Conservation (phyloP, 2,329 filamentous ascomycete species). For the Trichoderma arundinaceum region DNA sequence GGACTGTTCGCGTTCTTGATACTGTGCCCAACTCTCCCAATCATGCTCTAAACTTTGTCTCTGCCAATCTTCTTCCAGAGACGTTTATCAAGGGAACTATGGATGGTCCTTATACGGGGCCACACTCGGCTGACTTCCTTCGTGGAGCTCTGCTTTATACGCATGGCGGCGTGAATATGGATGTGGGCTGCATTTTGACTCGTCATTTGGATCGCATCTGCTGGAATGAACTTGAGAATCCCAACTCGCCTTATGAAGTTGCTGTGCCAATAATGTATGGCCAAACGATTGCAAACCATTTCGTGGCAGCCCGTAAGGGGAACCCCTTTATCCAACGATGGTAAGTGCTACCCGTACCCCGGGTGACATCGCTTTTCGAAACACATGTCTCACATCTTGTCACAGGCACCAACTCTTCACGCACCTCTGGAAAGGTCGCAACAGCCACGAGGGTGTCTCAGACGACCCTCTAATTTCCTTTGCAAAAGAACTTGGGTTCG, state of each 20-base stretch:
- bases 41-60: slow-evolving; percentile 45
- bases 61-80: slow-evolving; percentile 45
- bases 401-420: slow-evolving; percentile 47
- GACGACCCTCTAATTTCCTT: slow-evolving; percentile 39
- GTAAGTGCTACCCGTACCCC: slow-evolving; percentile 33
- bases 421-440: slow-evolving; percentile 46
- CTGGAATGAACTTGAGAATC: slow-evolving; percentile 48
- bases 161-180: slow-evolving; percentile 52
- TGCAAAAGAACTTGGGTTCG: slow-evolving; percentile 37
- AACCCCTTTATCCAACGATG: slow-evolving; percentile 52
- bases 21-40: slow-evolving; percentile 44
- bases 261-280: slow-evolving; percentile 20
- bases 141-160: slow-evolving; percentile 49
- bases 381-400: background rate
- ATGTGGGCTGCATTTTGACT: slow-evolving; percentile 51
- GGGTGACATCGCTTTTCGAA: too few species aligned
- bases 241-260: slow-evolving; percentile 43
- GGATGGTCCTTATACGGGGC: slow-evolving; percentile 51
- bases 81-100: slow-evolving; percentile 49
- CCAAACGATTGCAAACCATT: slow-evolving; percentile 3
- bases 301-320: slow-evolving; percentile 50
- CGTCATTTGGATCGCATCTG: slow-evolving; percentile 49
- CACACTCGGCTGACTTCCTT: slow-evolving; percentile 54
- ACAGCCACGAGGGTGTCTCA: slow-evolving; percentile 41
- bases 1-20: slow-evolving; percentile 50